Percentiles rank a stretch among this genome's conserved stretches.
Evolutionary conservation across 768 basidiomycete genomes (phyloP).

Genomic region (Trametes villosa): DNA sequence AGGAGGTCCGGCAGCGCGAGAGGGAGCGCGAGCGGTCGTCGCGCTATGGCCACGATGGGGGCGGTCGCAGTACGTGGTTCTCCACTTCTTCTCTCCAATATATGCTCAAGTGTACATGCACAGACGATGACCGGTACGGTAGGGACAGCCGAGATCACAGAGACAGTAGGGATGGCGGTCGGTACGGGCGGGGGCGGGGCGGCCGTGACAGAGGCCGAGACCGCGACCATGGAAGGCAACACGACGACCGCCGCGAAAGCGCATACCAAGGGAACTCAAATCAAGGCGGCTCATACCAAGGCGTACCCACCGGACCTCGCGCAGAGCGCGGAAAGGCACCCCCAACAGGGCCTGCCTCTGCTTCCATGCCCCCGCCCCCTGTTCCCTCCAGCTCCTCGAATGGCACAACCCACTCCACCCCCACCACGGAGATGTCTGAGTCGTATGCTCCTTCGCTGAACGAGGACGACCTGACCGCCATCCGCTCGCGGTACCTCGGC

Average conservation of each 20-base stretch:
- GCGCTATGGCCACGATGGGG: constrained; percentile 48
- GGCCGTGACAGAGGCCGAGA: constrained; percentile 55
- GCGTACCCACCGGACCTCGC: constrained; percentile 82
- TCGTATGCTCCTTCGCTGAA: constrained; percentile 69
- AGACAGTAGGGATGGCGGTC: constrained; percentile 55
- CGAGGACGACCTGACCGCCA: constrained; percentile 76
- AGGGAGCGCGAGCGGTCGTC: constrained; percentile 46
- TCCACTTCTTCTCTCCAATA: constrained; percentile 2
- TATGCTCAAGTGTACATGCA: constrained; percentile 4
- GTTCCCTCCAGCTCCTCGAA: constrained; percentile 26
- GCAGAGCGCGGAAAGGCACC: constrained; percentile 63
- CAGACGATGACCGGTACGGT: constrained; percentile 45
- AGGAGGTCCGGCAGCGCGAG: constrained; percentile 57
- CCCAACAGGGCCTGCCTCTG: constrained; percentile 37
- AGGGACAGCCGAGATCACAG: constrained; percentile 46
- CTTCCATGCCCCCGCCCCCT: constrained; percentile 59
- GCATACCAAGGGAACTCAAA: constrained; percentile 46
- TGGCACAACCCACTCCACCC: constrained; percentile 16
- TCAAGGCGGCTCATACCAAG: constrained; percentile 48
- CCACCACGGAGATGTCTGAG: constrained; percentile 43
- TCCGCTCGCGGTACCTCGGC: constrained; percentile 93
- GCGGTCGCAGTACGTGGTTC: constrained; percentile 45
- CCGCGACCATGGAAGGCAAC: constrained; percentile 41
- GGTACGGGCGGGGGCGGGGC: constrained; percentile 43
- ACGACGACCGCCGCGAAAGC: constrained; percentile 39